A percentile compares a stretch with the other conserved stretches of the same genome.
These are phyloP conservation scores for Daedalea quercina DNA, from an alignment of 768 basidiomycete genomes.

Conservation along the genomic window DNA sequence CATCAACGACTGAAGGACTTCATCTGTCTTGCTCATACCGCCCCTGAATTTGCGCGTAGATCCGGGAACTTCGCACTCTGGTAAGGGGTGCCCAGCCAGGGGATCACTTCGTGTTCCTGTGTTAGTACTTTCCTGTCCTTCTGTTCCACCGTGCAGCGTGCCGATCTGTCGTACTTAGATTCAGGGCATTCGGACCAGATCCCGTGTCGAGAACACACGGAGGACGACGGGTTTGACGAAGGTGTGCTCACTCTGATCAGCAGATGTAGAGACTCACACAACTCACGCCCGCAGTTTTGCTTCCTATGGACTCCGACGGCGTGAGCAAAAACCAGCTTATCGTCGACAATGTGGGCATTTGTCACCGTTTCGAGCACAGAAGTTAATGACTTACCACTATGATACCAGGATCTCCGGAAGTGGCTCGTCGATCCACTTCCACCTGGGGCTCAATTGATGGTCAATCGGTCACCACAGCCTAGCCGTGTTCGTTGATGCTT, in stretches of 20 bases:
- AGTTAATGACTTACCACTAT: background rate
- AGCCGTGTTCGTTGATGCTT: background rate
- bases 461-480: background rate
- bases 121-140: background rate
- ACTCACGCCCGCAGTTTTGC: background rate
- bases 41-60: background rate
- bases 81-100: constrained; percentile 6
- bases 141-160: background rate
- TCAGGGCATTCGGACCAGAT: constrained; percentile 7
- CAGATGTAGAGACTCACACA: background rate
- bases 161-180: constrained; percentile 9
- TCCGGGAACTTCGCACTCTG: constrained; percentile 7
- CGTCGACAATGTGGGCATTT: constrained; percentile 11
- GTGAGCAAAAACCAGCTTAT: constrained; percentile 1
- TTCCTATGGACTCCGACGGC: constrained; percentile 1
- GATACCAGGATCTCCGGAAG: constrained; percentile 8
- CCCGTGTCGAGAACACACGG: background rate
- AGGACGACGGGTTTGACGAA: constrained; percentile 8
- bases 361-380: background rate
- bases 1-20: no score
- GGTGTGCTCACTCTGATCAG: background rate
- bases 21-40: background rate
- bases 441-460: constrained; percentile 9
- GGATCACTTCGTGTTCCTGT: constrained; percentile 15
- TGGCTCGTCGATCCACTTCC: constrained; percentile 13